Base-by-base conservation (phyloP, 345 rosid genomes). In the Melaleuca alternifolia region DNA sequence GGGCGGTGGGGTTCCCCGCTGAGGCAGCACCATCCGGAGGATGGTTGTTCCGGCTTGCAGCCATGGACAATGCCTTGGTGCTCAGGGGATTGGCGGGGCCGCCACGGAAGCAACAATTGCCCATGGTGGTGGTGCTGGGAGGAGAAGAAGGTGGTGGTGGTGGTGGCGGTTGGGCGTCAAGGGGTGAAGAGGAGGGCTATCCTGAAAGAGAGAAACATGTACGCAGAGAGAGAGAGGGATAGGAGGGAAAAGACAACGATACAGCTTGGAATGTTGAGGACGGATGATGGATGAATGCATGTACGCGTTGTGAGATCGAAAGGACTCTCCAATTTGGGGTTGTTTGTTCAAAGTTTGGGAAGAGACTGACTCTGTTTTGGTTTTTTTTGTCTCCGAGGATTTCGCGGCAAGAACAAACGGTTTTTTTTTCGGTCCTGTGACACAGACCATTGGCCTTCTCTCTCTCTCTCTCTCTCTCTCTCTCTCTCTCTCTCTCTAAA, bases 91-190 rank as follows among this genome's bases (percentile, higher is more conserved):
- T 90, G 16, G 65, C 88, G n/a, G 88, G 77, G 50, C 89, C 86
- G 57, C 92, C 92, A 33, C 91, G 91, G 86, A 95, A 92, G 94
- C 98, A 96, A 88, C 97, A 95, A 88, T 89, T 94, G 88, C 98
- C 99, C 99, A 94, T 93, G 84, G 33, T 46, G 87, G 82, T 1
- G 2, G 50, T 15, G 26, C 52, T n/a, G 11, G 54, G 91, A 84
- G 86, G 87, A 79, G 86, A 87, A 87, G 79, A 84, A 59, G 9
- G 50, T 57, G 88, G 53, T 1, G 54, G 37, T 10, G 59, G 82
- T 4, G 82, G 57, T n/a, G 86, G 5, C 28, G 46, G 54, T 41
- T 44, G 52, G 30, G 71, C 37, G 71, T 41, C 48, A 24, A 1
- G 48, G 81, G 81, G 26, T 71, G 87, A 77, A 44, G 46, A 85